phyloP scores from a whole-genome alignment of 441 rosid species.

The Geranium incanum region DNA sequence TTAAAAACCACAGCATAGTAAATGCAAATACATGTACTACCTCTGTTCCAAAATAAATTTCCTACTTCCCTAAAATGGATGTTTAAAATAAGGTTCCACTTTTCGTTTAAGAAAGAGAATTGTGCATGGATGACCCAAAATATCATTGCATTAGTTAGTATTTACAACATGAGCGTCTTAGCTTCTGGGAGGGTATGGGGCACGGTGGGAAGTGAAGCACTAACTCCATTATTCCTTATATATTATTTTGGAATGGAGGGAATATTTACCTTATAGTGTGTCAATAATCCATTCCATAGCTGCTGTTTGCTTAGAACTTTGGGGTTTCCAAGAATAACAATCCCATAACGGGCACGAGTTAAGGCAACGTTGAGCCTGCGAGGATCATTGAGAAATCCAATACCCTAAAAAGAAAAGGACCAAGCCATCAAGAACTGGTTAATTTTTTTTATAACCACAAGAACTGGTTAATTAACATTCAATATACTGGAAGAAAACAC shows the following conservation, averaged over 20 bases:
- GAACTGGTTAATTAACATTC: not conserved
- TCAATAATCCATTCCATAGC: constrained; percentile 89
- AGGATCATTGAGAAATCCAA: constrained; percentile 98
- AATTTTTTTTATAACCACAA: not conserved
- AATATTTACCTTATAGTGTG: constrained; percentile 80
- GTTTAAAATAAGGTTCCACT: not conserved
- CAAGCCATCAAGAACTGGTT: constrained; percentile 12
- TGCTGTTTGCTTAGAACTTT: constrained; percentile 98
- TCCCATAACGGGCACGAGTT: constrained; percentile 97
- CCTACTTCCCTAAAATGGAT: not conserved
- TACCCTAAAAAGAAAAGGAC: constrained; percentile 55
- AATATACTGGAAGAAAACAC: constrained; percentile 3
- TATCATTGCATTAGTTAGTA: not conserved
- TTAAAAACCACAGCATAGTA: not conserved
- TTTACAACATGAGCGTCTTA: not conserved
- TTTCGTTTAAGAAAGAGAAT: not conserved
- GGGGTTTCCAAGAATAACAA: constrained; percentile 93
- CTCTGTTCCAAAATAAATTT: not conserved
- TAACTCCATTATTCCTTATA: not conserved
- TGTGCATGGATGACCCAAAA: not conserved
- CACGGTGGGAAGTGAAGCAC: not conserved
- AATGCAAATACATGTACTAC: not conserved
- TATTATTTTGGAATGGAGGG: not conserved
- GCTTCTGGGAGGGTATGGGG: not conserved
- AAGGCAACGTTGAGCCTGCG: constrained; percentile 97